A percentile compares a stretch with the other conserved stretches of the same genome.
Conservation (phyloP, 225 moss, liverwort and hornwort species). For the Pseudoscleropodium purum region DNA sequence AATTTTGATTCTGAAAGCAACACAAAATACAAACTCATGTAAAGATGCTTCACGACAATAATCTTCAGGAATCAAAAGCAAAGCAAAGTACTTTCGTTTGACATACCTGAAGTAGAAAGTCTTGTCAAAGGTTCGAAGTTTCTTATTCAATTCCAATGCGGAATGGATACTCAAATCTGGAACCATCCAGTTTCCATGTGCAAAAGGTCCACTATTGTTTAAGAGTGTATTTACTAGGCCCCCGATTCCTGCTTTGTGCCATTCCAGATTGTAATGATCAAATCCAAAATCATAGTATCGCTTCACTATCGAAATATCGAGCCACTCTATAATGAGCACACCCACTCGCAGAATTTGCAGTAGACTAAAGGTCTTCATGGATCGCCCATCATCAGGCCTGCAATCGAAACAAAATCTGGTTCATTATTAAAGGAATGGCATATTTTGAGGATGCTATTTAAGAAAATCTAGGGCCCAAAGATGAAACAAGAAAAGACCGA, state of each 20-base stretch:
- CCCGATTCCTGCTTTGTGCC: constrained; percentile 60
- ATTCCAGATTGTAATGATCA: constrained; percentile 74
- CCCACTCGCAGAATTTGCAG: constrained; percentile 56
- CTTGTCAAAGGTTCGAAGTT: constrained; percentile 58
- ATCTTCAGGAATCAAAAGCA: background rate
- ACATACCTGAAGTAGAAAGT: constrained; percentile 81
- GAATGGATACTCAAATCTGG: constrained; percentile 82
- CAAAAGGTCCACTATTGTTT: constrained; percentile 68
- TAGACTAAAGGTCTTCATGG: constrained; percentile 50
- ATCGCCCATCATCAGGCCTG: constrained; percentile 76
- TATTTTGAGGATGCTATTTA: background rate
- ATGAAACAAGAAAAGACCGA: background rate
- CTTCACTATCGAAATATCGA: constrained; percentile 58
- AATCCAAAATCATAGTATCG: constrained; percentile 78
- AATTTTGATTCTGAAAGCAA: background rate
- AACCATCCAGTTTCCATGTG: constrained; percentile 60
- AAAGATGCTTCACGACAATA: background rate
- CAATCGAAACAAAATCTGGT: background rate
- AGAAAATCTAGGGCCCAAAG: background rate
- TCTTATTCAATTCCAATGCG: constrained; percentile 52
- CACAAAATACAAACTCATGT: background rate
- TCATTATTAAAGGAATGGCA: background rate
- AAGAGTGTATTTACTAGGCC: constrained; percentile 50
- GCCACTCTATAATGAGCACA: constrained; percentile 74
- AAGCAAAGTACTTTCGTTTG: background rate